Percentiles rank a stretch among this genome's conserved stretches.
Evolutionary conservation across 2,329 filamentous ascomycete genomes (phyloP).

Genomic region (Teratosphaeriaceae sp.): DNA sequence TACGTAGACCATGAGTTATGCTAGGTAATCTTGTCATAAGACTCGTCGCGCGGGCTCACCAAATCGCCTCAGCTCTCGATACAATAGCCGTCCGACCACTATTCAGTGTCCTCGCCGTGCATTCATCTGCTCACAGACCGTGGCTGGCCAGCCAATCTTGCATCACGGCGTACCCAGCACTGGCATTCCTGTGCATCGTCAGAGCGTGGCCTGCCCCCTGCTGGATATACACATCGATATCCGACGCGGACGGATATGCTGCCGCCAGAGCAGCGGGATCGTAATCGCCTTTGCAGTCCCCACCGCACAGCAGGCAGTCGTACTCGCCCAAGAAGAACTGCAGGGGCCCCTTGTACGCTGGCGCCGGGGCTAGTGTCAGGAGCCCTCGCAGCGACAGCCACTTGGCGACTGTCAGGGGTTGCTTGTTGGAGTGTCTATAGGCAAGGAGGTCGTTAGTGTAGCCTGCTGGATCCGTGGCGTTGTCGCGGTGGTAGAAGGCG

Average conservation of each 20-base stretch:
- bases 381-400: slow-evolving; percentile 13
- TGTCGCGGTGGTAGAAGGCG: slow-evolving; percentile 24
- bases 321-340: slow-evolving; percentile 28
- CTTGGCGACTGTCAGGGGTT: slow-evolving; percentile 28
- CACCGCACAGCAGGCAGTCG: slow-evolving; percentile 27
- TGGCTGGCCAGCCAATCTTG: slow-evolving; percentile 7
- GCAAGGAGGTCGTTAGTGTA: slow-evolving; percentile 26
- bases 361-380: slow-evolving; percentile 14
- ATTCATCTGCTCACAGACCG: slow-evolving; percentile 4
- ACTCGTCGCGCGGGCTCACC: too few relatives aligned
- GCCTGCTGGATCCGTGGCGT: slow-evolving; percentile 6
- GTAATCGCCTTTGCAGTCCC: slow-evolving; percentile 31
- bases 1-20: too few relatives aligned
- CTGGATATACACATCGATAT: slow-evolving; percentile 26
- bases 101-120: too few relatives aligned
- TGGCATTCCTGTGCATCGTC: slow-evolving; percentile 31
- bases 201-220: slow-evolving; percentile 33
- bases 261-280: slow-evolving; percentile 8
- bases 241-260: slow-evolving; percentile 25
- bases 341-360: slow-evolving; percentile 26
- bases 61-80: too few relatives aligned
- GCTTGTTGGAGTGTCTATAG: slow-evolving; percentile 29
- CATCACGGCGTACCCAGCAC: slow-evolving; percentile 12
- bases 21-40: too few relatives aligned
- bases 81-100: too few relatives aligned